Base-by-base conservation (phyloP, 1,139 yeast genomes). In the Zygoascus sp. region DNA sequence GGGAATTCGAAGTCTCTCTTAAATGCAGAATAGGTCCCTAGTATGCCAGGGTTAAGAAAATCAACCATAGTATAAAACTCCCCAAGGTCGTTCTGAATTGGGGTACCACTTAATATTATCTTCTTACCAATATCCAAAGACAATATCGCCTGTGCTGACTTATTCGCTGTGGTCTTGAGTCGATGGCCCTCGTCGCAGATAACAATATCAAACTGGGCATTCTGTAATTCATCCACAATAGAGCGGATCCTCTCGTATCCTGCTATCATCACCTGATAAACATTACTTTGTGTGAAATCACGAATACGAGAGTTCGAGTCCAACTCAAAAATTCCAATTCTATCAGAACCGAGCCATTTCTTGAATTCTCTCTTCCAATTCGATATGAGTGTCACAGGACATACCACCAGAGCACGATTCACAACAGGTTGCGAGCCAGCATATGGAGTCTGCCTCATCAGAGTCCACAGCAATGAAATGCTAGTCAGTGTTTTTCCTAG, bases 121-220 rank as follows among this genome's bases (percentile, higher is more conserved):
- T 82, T 78, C 42, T 72, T 76, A 11, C 73, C 70, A 3, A 86
- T 74, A 35, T 79, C 71, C 21, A 90, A 66, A 1, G 71, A 65
- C 38, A 76, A 76, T 44, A 90, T 69, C 0, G 80, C 77, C 51
- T 79, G 80, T 46, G 88, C 70, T 0, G 85, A 80, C 62, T 88
- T 88, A 51, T 85, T 87, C 11, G 63, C 59, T 0, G 62, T 48
- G 13, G 63, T 84, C 58, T 90, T 90, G 53, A 90, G 70, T 45
- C 95, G 72, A 62, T 90, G 97, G 2, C 97, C 98, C 62, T 94
- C 99, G 63, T 94, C 99, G 64, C 98, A 92, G 0, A 94, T 77
- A 34, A 94, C 67, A 19, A 92, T 58, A 60, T 89, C 97, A 56
- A 87, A 77, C 2, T 69, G 65, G 1, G 75, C 71, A 1, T 70